Evolutionary conservation across 2,329 filamentous ascomycete species (phyloP), one percentile per base, ranked within the genome.

Genomic region (Pseudofabraea citricarpa): DNA sequence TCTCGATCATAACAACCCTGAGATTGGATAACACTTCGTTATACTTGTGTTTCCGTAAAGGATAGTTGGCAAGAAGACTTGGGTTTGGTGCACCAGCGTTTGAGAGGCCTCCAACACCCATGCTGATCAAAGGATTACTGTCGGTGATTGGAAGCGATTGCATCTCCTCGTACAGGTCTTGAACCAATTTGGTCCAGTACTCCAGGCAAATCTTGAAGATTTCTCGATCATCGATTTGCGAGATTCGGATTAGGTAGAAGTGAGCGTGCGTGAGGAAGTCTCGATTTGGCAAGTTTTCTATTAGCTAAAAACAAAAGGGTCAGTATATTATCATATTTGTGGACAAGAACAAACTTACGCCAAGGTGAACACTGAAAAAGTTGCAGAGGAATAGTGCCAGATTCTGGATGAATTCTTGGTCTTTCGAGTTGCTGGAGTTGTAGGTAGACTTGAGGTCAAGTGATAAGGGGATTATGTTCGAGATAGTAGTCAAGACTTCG

Each of bases 141-240:
- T 98, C 93, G 41, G 87, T 90, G 55, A 97, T 87, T 6, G 93
- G 94, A 3, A 97, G 81, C 51, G 90, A 81, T 67, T 98, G 93
- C 90, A 97, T 96, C 72, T 98, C 93, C 64, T 98, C 93, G 64
- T 97, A 98, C 18, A 98, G 78, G 67, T 97, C 93, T 60, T 95
- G 91, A 6, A 98, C 94, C 40, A 97, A 77, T 69, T 96, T 97
- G 27, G 94, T 93, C 93, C 93, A 98, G 71, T 98, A 98, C 65
- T 98, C 94, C 50, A 98, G 74, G 63, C 88, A 95, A 60, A 98
- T 98, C 76, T 98, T 98, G 80, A 98, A 98, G 52, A 98, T 95
- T 65, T 98, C 93, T 43, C 93, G 85, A 61, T 98, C 94, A 55
- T 98, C 93, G 54, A 98, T 98, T 69, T 98, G 90, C 37, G 90